Conservation (phyloP, 208 protist species). For the Trypanosoma conorhini region DNA sequence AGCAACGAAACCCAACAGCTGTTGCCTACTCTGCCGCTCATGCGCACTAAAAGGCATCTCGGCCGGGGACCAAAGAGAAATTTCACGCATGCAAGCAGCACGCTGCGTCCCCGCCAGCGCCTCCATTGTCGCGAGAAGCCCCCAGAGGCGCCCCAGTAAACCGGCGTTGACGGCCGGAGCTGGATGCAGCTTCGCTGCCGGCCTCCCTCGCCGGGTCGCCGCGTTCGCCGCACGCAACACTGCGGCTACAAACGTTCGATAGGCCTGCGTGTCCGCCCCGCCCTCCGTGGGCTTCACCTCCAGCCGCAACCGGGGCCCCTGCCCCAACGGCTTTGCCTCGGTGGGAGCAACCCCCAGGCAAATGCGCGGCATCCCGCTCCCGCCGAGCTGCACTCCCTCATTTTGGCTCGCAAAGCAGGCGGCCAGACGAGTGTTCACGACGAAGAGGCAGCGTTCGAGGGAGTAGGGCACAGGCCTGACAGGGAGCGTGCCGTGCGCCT, state of each 20-base stretch:
- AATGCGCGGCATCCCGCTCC: constrained; percentile 16
- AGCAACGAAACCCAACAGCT: constrained; percentile 10
- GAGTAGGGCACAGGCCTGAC: neutral
- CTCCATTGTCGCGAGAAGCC: neutral
- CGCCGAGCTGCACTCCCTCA: neutral
- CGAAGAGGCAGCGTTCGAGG: constrained; percentile 27
- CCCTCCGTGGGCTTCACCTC: neutral
- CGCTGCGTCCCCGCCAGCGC: neutral
- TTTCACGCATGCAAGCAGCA: neutral
- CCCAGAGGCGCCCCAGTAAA: constrained; percentile 20
- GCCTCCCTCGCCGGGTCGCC: neutral
- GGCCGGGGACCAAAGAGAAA: constrained; percentile 16
- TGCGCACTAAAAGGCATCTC: neutral
- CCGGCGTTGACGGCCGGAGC: neutral
- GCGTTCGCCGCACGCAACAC: neutral
- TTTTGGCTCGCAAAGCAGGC: neutral
- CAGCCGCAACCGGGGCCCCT: constrained; percentile 1
- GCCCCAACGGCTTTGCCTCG: neutral
- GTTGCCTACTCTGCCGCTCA: neutral
- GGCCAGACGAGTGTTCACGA: constrained; percentile 24
- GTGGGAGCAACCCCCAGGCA: neutral
- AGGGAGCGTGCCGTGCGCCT: neutral
- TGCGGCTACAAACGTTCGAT: constrained; percentile 5
- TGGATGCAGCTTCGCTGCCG: neutral
- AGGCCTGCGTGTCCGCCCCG: neutral